phyloP scores from a whole-genome alignment of 1,284 basidiomycete genomes.

The Ceratobasidium sp. region DNA sequence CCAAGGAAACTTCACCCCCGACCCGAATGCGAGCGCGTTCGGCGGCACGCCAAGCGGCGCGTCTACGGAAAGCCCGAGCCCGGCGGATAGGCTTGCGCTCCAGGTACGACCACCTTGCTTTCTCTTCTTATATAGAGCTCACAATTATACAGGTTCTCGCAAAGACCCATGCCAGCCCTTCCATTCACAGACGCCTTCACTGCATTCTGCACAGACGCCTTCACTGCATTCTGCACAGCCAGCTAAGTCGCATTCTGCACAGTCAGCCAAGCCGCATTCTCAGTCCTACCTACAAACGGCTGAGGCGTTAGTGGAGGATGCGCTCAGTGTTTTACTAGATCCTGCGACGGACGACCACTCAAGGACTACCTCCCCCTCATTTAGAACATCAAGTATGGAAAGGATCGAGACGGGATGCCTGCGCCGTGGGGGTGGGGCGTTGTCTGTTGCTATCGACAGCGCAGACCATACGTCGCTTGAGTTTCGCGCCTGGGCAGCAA shows the following conservation, averaged over 20 bases:
- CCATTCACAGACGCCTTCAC: not conserved
- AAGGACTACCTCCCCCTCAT: no score
- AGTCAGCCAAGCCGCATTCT: conserved; percentile 13
- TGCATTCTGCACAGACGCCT: no score
- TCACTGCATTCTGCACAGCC: conserved; percentile 3
- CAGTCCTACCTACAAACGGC: conserved; percentile 1
- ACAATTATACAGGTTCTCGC: conserved; percentile 4
- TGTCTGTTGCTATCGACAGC: not conserved
- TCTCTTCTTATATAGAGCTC: not conserved
- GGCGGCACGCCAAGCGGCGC: not conserved
- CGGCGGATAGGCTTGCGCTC: conserved; percentile 28
- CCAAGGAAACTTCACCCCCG: not conserved
- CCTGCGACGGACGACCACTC: conserved; percentile 25
- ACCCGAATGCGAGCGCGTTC: not conserved
- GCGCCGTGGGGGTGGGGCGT: conserved; percentile 3
- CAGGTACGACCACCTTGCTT: not conserved
- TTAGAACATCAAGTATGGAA: no score
- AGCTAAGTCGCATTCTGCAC: not conserved
- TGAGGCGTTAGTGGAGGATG: conserved; percentile 34
- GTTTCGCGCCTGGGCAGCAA: conserved; percentile 28
- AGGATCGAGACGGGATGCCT: conserved; percentile 12
- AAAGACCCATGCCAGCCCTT: not conserved
- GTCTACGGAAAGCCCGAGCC: not conserved
- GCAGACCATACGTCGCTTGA: conserved; percentile 37
- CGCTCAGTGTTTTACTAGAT: conserved; percentile 30